Evolutionary conservation across 1,139 yeast species (phyloP), one percentile per base, ranked within the genome.

Genomic region (Suhomyces guaymorum): DNA sequence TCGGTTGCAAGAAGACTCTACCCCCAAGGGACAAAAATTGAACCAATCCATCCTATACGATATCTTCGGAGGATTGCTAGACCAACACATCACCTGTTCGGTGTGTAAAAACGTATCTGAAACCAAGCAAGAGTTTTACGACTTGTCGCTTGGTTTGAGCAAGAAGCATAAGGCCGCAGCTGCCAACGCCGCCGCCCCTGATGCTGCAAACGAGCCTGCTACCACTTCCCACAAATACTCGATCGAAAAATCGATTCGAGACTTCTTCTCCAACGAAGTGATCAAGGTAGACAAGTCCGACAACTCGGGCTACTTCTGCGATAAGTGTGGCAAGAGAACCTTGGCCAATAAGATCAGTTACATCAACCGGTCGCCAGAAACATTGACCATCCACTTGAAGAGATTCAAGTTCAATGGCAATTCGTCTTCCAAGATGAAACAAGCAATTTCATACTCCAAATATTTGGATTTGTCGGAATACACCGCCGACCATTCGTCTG

Each of bases 51-150:
- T 90, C 19, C 69, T 92, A 15, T 90, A 92, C 59, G 96, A 90
- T 54, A 86, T 92, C 14, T 92, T 92, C 62, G 98, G 97, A 17
- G 98, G 98, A 3, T 65, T 87, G 33, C 66, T 90, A 41, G 78
- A 82, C 48, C 98, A 92, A 62, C 74, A 78, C 29, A 95, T 92
- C 24, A 80, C 87, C 1, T 92, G 98, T 63, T 75, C 76, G 43
- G 75, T 69, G 35, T 92, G 98, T 63, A 78, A 81, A 12, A 78
- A 84, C 49, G 78, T 85, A 14, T 85, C 96, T n/a, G 79, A 79
- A 31, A 92, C 98, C 8, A 82, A 82, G 47, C 98, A 92, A 61
- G 97, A 94, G 57, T 86, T 92, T 54, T 90, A 90, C 57, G 98
- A 92, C 61, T 68, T 92, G 41, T 85, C 96, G 5, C 71, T 92